Evolutionary conservation across 768 basidiomycete species (phyloP).

Genomic region (Lactarius hengduanensis): DNA sequence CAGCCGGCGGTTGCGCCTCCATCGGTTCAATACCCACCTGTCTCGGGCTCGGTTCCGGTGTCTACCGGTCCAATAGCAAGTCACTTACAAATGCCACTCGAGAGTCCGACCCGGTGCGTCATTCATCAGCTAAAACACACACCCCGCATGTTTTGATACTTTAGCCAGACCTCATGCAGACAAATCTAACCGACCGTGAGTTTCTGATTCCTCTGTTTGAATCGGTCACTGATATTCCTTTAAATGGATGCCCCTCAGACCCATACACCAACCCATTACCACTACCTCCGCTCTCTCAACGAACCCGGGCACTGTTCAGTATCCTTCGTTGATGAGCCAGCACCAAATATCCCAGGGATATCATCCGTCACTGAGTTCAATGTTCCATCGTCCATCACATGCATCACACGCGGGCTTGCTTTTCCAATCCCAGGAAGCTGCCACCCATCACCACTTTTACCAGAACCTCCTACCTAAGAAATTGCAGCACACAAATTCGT

Average conservation of each 20-base stretch:
- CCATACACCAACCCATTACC: slow-evolving; percentile 51
- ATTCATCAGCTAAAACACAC: not conserved
- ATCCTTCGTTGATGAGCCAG: slow-evolving; percentile 74
- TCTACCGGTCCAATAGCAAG: slow-evolving; percentile 14
- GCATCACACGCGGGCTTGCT: slow-evolving; percentile 26
- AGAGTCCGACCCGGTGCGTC: slow-evolving; percentile 49
- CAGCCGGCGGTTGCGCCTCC: slow-evolving; percentile 15
- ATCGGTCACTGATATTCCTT: slow-evolving; percentile 1
- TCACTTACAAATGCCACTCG: slow-evolving; percentile 50
- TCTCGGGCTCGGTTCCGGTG: slow-evolving; percentile 10
- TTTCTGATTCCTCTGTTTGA: slow-evolving; percentile 7
- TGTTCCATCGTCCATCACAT: slow-evolving; percentile 46
- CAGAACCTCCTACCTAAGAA: slow-evolving; percentile 24
- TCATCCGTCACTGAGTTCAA: slow-evolving; percentile 70
- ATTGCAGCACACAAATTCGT: slow-evolving; percentile 19
- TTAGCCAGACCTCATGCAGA: slow-evolving; percentile 42
- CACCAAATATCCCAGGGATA: slow-evolving; percentile 81
- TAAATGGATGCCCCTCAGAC: slow-evolving; percentile 14
- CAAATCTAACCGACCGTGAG: slow-evolving; percentile 28
- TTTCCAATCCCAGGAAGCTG: slow-evolving; percentile 27
- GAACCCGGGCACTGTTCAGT: slow-evolving; percentile 48
- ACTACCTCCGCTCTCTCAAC: slow-evolving; percentile 69
- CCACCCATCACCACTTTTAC: slow-evolving; percentile 28
- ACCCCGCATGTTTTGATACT: slow-evolving; percentile 38
- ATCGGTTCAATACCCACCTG: slow-evolving; percentile 12